A percentile compares a stretch with the other conserved stretches of the same genome.
phyloP scores from a whole-genome alignment of 495 filamentous ascomycete genomes.

The Podospora bellae-mahoneyi region DNA sequence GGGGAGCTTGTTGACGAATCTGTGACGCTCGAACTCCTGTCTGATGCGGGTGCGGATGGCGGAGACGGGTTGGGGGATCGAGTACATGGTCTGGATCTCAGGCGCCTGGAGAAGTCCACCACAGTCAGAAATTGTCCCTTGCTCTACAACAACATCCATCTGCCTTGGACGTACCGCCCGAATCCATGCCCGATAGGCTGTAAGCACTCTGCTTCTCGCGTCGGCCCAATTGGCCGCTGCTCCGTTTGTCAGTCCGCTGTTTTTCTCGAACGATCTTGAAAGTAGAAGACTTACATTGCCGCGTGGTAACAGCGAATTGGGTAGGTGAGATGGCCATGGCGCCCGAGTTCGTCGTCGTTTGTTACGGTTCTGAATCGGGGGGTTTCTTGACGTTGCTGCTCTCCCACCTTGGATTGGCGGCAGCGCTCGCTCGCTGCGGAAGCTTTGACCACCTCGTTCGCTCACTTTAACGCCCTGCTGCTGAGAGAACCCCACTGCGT shows the following conservation, averaged over 20 bases:
- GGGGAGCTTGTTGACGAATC: constrained; percentile 83
- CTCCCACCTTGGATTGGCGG: constrained; percentile 8
- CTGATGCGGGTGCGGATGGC: constrained; percentile 88
- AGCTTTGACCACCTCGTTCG: constrained; percentile 23
- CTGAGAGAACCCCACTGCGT: not conserved
- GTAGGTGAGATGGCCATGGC: constrained; percentile 77
- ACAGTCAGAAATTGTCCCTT: constrained; percentile 15
- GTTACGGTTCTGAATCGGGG: constrained; percentile 13
- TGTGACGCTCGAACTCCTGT: constrained; percentile 94
- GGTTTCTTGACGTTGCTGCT: constrained; percentile 19
- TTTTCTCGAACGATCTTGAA: not conserved
- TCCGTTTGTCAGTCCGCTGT: constrained; percentile 17
- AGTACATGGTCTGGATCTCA: constrained; percentile 95
- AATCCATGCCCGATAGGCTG: constrained; percentile 89
- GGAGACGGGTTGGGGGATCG: constrained; percentile 81
- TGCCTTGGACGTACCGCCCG: constrained; percentile 68
- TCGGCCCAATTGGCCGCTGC: constrained; percentile 83
- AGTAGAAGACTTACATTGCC: constrained; percentile 65
- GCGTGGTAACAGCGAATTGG: constrained; percentile 83
- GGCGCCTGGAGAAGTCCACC: constrained; percentile 61
- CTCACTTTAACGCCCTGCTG: not conserved
- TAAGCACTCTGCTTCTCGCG: constrained; percentile 75
- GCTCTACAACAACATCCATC: not conserved
- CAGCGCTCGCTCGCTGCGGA: not conserved
- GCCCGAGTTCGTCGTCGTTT: constrained; percentile 27